A percentile compares a stretch with the other conserved stretches of the same genome.
Evolutionary conservation across 257 asterid species (phyloP).

Genomic region (Marsdenia floribunda): DNA sequence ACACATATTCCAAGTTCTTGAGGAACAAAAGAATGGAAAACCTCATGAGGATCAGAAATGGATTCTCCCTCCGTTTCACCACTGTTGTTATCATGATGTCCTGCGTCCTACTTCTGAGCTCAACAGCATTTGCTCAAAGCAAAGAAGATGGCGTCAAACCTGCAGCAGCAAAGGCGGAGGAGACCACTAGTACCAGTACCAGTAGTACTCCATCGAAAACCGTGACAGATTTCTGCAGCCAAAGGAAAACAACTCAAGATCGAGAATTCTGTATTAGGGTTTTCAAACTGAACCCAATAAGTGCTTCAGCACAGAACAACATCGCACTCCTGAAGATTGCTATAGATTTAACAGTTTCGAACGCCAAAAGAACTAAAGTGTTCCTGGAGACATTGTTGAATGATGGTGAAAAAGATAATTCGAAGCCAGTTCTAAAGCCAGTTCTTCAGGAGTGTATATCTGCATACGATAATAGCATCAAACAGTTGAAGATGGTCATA

Average conservation of each 20-base stretch:
- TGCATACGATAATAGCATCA: background rate
- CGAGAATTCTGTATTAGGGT: conserved; percentile 4
- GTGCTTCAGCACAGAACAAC: background rate
- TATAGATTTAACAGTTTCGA: background rate
- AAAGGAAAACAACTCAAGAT: background rate
- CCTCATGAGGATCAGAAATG: background rate
- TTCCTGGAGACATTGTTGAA: background rate
- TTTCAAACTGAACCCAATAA: conserved; percentile 6
- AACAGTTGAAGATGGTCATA: background rate
- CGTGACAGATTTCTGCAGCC: conserved; percentile 10
- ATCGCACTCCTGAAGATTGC: conserved; percentile 1
- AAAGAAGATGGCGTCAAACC: background rate
- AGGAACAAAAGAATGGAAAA: background rate
- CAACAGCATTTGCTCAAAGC: background rate
- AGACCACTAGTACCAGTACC: too few relatives aligned
- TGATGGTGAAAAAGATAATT: background rate
- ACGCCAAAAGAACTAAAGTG: background rate
- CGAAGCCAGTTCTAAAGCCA: background rate
- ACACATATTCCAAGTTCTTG: background rate
- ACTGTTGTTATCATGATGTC: background rate
- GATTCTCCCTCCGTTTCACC: background rate
- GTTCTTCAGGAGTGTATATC: conserved; percentile 1
- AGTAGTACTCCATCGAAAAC: conserved; percentile 1
- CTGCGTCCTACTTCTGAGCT: background rate
- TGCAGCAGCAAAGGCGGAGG: background rate